phyloP scores from a whole-genome alignment of 176 grass and related monocot genomes.

The Zea luxurians region DNA sequence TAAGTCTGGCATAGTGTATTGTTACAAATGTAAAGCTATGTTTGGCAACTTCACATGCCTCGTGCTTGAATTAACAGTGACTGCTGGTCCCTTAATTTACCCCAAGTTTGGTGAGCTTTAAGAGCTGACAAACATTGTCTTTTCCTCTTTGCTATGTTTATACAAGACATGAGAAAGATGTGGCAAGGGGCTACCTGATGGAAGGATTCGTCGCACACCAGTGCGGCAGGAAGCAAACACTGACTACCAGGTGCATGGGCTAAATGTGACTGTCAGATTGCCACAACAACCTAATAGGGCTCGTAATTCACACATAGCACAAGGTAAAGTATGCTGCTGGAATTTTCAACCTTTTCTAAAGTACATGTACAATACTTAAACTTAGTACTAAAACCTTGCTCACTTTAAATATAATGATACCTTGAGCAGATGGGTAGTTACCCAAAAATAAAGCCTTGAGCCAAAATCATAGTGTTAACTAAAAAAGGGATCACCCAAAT shows the following conservation, averaged over 20 bases:
- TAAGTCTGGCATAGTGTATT: not conserved
- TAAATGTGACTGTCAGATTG: not conserved
- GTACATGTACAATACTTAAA: not conserved
- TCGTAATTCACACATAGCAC: not conserved
- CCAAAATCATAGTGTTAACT: constrained; percentile 43
- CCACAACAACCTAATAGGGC: not conserved
- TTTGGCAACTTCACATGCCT: constrained; percentile 8
- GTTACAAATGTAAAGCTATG: not conserved
- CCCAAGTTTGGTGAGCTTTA: not conserved
- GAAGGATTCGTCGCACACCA: not conserved
- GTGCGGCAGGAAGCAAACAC: constrained; percentile 6
- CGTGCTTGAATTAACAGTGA: not conserved
- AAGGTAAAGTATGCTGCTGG: not conserved
- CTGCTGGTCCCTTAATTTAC: not conserved
- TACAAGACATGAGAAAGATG: no score
- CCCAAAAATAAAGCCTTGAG: not conserved
- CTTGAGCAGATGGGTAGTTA: not conserved
- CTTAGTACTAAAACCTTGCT: not conserved
- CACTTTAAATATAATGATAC: not conserved
- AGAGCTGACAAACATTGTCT: not conserved
- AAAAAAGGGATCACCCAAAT: constrained; percentile 9
- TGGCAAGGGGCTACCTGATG: not conserved
- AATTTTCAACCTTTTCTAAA: not conserved
- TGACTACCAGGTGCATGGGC: not conserved
- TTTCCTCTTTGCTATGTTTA: not conserved